A percentile compares a stretch with the other conserved stretches of the same genome.
Conservation (phyloP, 192 early-diverging fungal genomes). For the Entomortierella beljakovae region DNA sequence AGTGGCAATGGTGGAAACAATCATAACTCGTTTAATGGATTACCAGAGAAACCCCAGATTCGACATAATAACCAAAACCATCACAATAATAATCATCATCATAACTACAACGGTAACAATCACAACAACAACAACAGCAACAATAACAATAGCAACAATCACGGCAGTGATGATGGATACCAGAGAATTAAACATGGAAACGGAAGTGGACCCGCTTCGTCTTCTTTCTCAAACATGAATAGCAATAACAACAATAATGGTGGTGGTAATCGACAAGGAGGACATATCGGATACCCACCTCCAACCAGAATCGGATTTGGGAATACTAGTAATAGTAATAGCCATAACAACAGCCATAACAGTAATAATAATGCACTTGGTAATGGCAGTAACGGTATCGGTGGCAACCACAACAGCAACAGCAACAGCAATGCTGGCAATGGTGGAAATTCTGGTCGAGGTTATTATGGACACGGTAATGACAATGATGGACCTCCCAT, state of each 20-base stretch:
- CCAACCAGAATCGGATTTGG: conserved; percentile 42
- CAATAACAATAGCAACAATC: neutral
- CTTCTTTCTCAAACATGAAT: conserved; percentile 6
- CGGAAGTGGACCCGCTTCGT: conserved; percentile 7
- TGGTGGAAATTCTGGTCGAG: conserved; percentile 2
- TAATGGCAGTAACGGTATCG: neutral
- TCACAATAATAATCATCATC: neutral
- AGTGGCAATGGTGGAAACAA: neutral
- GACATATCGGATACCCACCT: conserved; percentile 11
- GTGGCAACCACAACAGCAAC: neutral
- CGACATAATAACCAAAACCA: conserved; percentile 15
- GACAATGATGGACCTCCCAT: conserved; percentile 6
- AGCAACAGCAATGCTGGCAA: neutral
- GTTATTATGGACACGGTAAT: conserved; percentile 25
- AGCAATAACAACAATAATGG: conserved; percentile 6
- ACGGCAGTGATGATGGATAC: conserved; percentile 24
- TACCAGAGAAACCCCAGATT: conserved; percentile 35
- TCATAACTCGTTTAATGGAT: conserved; percentile 6
- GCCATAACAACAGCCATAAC: neutral
- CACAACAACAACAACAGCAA: neutral
- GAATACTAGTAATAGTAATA: neutral
- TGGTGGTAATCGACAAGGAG: conserved; percentile 21
- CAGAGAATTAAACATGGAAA: conserved; percentile 10
- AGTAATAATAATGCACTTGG: neutral
- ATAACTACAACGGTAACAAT: neutral